Percentiles rank a stretch among this genome's conserved stretches.
These are phyloP conservation scores for Takashimella tepidaria DNA, from an alignment of 1,284 basidiomycete species.

Conservation along the genomic window DNA sequence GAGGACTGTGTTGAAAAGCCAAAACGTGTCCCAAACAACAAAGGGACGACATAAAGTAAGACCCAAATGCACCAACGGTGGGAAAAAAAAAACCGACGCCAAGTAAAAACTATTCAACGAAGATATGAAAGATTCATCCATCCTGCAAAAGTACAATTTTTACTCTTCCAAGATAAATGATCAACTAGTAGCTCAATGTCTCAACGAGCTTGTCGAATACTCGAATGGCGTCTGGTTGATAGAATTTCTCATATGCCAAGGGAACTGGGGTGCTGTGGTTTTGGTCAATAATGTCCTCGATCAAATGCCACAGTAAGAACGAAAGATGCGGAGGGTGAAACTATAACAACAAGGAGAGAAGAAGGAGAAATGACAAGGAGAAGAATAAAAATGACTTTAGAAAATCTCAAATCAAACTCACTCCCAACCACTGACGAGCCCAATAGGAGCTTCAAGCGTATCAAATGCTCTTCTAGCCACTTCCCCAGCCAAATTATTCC, in stretches of 20 bases:
- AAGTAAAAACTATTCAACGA: no score
- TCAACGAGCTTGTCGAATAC: conserved; percentile 78
- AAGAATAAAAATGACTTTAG: no score
- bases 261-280: conserved; percentile 71
- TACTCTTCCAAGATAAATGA: background rate
- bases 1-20: no score
- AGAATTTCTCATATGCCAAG: conserved; percentile 82
- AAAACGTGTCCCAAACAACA: background rate
- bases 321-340: no score
- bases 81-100: no score
- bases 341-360: no score
- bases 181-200: conserved; percentile 63
- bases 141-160: background rate
- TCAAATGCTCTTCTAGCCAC: conserved; percentile 81
- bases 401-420: conserved; percentile 54
- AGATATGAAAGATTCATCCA: background rate
- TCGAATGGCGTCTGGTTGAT: conserved; percentile 77
- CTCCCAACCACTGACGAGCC: conserved; percentile 85
- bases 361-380: background rate
- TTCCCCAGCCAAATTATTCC: conserved; percentile 79
- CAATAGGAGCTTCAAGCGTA: conserved; percentile 80
- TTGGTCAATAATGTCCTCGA: no score
- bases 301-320: no score
- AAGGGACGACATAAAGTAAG: background rate
- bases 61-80: no score